Base-by-base conservation (phyloP, 306 rosid species). In the Potentilla sterilis region DNA sequence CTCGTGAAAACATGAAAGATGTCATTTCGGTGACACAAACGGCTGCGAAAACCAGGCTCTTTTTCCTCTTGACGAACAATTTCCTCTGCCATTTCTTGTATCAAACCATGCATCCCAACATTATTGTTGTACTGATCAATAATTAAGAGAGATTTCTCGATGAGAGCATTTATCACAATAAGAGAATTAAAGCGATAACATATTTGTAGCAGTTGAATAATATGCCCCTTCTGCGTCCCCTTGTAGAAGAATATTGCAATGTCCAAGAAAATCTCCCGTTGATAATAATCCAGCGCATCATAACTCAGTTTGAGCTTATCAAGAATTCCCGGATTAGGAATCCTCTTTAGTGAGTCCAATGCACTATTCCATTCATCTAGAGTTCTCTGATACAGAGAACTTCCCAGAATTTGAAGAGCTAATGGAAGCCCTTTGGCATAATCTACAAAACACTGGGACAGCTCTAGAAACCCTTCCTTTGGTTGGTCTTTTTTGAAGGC, bases 61-160 rank as follows among this genome's bases (percentile, higher is more conserved):
- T 1, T 7, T 21, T 41, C 71, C 37, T 83, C 77, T 69, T 61
- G 14, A 6, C 24, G 37, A 76, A 83, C 85, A 76, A 83, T 79
- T 4, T 16, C 5, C 37, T 69, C 24, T 15, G 84, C 28, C 28
- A 28, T 28, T 28, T 28, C 28, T 28, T 28, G 28, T 28, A 28
- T 28, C 28, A 83, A 74, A 81, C 76, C 73, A 75, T 86, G 88
- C 83, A 86, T 77, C 13, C 10, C 66, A 1, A 70, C 15, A 3
- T 14, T 4, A 0, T 21, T 11, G 4, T 9, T 28, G 28, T 28
- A 28, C 52, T 46, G 18, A 43, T 0, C 19, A 24, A 67, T 34
- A 62, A 75, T 63, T 46, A 84, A 66, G 47, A 87, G 78, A 37
- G 85, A 87, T 64, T 79, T 82, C 70, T 84, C 82, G 62, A 69